Conservation (phyloP, 495 filamentous ascomycete species). For the Neohortaea acidophila region DNA sequence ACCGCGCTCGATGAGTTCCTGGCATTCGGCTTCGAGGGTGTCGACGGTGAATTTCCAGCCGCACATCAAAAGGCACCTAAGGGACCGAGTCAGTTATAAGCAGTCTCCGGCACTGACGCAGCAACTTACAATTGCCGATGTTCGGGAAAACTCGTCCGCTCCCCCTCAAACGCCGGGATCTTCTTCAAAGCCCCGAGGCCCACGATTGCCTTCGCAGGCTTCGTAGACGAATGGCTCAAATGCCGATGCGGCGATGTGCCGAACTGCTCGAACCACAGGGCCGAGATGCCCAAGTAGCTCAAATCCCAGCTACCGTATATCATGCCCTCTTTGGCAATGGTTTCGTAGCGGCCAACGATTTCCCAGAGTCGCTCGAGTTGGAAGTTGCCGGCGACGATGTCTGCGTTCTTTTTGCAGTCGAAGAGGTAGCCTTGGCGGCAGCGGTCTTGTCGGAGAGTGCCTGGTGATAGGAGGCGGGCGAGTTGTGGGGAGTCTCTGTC, state of each 20-base stretch:
- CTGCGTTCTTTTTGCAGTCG: slow-evolving; percentile 50
- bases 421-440: slow-evolving; percentile 68
- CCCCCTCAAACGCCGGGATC: slow-evolving; percentile 34
- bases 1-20: slow-evolving; percentile 41
- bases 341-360: slow-evolving; percentile 21
- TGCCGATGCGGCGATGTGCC: slow-evolving; percentile 29
- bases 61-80: slow-evolving; percentile 68
- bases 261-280: slow-evolving; percentile 67
- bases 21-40: slow-evolving; percentile 42
- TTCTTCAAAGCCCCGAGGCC: slow-evolving; percentile 31
- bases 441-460: slow-evolving; percentile 25
- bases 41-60: slow-evolving; percentile 50
- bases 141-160: slow-evolving; percentile 48
- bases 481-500: neutral
- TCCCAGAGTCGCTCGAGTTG: slow-evolving; percentile 63
- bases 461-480: neutral
- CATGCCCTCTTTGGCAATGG: slow-evolving; percentile 53
- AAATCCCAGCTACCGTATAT: slow-evolving; percentile 58
- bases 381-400: slow-evolving; percentile 54
- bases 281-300: slow-evolving; percentile 68
- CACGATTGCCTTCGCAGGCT: slow-evolving; percentile 35
- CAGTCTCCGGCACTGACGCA: no score
- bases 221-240: slow-evolving; percentile 8
- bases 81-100: no score
- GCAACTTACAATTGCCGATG: slow-evolving; percentile 64